A percentile compares a stretch with the other conserved stretches of the same genome.
These are phyloP conservation scores for Komagataella populi DNA, from an alignment of 805 yeast genomes.

Conservation along the genomic window DNA sequence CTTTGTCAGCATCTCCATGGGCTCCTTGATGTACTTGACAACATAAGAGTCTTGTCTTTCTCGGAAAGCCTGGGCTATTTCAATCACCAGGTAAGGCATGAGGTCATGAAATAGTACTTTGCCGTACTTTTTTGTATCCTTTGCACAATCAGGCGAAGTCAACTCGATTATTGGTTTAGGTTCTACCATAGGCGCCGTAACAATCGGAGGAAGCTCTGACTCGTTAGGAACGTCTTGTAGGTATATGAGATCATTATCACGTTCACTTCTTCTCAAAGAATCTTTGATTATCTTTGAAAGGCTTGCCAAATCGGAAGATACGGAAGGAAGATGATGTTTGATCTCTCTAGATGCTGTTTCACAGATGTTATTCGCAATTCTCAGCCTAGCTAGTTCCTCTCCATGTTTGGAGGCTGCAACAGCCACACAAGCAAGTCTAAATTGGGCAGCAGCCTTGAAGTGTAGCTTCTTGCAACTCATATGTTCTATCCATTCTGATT, in stretches of 20 bases:
- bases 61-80: constrained; percentile 51
- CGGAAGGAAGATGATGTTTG: constrained; percentile 26
- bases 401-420: constrained; percentile 46
- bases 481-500: constrained; percentile 51
- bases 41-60: constrained; percentile 51
- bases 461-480: constrained; percentile 45
- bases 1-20: constrained; percentile 32
- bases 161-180: constrained; percentile 18
- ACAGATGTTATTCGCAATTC: constrained; percentile 25
- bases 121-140: constrained; percentile 8
- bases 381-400: constrained; percentile 49
- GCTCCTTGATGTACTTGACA: constrained; percentile 25
- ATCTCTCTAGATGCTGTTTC: constrained; percentile 22
- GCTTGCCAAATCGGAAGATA: constrained; percentile 37
- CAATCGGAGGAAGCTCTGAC: constrained; percentile 24
- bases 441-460: constrained; percentile 60
- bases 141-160: constrained; percentile 4
- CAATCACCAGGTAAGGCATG: constrained; percentile 54
- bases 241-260: constrained; percentile 75
- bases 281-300: constrained; percentile 30
- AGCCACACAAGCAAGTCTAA: constrained; percentile 40
- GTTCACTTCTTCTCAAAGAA: constrained; percentile 40
- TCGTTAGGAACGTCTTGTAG: constrained; percentile 45
- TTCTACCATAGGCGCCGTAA: constrained; percentile 44
- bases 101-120: constrained; percentile 39